Evolutionary conservation across 495 filamentous ascomycete genomes (phyloP).

Genomic region (Aspergillus sclerotiicarbonarius): DNA sequence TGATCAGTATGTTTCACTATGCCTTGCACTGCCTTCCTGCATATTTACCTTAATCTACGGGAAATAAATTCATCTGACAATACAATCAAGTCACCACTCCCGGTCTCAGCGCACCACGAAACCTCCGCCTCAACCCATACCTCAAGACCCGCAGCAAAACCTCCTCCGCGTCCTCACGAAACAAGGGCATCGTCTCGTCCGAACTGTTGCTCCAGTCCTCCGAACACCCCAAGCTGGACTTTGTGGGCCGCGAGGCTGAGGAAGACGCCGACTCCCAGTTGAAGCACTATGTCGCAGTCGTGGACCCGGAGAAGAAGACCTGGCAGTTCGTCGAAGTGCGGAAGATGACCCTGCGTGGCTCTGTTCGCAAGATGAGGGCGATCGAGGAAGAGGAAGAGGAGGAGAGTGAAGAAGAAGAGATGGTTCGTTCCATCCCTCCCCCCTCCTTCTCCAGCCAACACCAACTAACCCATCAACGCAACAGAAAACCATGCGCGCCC

Average conservation of each 20-base stretch:
- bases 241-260: conserved; percentile 71
- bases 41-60: conserved; percentile 9
- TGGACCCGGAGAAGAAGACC: conserved; percentile 68
- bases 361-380: conserved; percentile 53
- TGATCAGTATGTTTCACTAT: conserved; percentile 53
- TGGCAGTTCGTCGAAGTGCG: conserved; percentile 74
- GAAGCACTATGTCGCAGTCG: conserved; percentile 85
- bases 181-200: conserved; percentile 41
- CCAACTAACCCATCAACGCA: conserved; percentile 9
- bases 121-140: conserved; percentile 63
- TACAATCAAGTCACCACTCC: conserved; percentile 59
- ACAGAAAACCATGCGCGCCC: conserved; percentile 53
- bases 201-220: conserved; percentile 80
- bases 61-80: background rate
- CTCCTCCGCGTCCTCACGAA: conserved; percentile 34
- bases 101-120: conserved; percentile 57
- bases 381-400: conserved; percentile 40
- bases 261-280: conserved; percentile 62
- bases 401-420: conserved; percentile 41
- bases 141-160: conserved; percentile 49
- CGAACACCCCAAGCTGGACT: conserved; percentile 74
- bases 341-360: conserved; percentile 68
- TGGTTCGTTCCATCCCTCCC: conserved; percentile 24
- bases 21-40: background rate
- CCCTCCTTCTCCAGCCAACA: background rate